Base-by-base conservation (phyloP, 2,329 filamentous ascomycete genomes). In the Pseudogymnoascus sp. region DNA sequence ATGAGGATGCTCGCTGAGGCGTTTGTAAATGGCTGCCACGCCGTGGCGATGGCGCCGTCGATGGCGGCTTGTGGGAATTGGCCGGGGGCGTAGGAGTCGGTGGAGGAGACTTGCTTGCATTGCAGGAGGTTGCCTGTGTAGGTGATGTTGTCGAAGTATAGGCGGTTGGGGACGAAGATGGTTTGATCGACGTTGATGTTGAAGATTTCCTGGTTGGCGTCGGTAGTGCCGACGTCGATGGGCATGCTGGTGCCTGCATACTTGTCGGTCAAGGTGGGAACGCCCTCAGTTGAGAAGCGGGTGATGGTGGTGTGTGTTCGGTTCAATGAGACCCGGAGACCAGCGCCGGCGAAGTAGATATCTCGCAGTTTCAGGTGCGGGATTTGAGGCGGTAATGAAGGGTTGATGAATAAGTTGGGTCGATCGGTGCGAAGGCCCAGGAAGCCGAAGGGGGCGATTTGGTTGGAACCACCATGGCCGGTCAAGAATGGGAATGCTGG, bases 401-500 rank as follows among this genome's bases (percentile, higher is more conserved):
- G 88, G 63, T 89, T 81, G 61, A 90, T 75, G 66, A 87, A 81
- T n/a, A 85, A 75, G 14, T 79, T 78, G 64, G 86, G 83, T 2
- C 85, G 78, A 56, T 83, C 78, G 1, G 87, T 76, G 11, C 86
- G 81, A 3, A 89, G 77, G 1, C 88, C 87, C 0, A 89, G 79
- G 70, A 87, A 90, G 0, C 87, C 88, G 68, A 86, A 89, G 2
- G 88, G 78, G 0, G 82, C 82, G 24, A 89, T 83, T 71, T 89
- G 87, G 66, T 89, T 83, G 12, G 86, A 83, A 61, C 88, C 88
- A 19, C 88, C 88, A 69, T 88, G 84, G 3, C 88, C 88, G 0
- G 88, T 90, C 24, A 90, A 74, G 76, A 90, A 90, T 0, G 88
- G 87, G 70, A 81, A 89, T 0, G 86, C 86, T 0, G 86, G 86